phyloP scores from a whole-genome alignment of 1,284 basidiomycete species.

The Ganoderma lingzhi region DNA sequence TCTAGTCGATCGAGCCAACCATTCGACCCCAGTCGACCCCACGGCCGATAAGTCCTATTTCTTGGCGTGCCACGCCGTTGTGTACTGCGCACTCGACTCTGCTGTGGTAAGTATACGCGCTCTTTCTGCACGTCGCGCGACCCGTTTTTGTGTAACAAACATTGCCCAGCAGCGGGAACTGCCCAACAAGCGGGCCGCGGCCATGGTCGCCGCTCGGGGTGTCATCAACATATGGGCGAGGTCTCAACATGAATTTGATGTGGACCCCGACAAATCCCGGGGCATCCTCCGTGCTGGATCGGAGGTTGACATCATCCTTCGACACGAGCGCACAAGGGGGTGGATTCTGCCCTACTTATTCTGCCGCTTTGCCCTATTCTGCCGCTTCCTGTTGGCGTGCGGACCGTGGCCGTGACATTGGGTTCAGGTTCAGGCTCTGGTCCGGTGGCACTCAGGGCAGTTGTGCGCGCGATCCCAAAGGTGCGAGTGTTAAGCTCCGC shows the following conservation, averaged over 20 bases:
- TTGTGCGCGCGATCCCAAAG: constrained; percentile 8
- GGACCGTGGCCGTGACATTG: neutral
- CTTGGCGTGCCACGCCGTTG: neutral
- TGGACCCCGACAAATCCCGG: neutral
- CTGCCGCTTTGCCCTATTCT: constrained; percentile 2
- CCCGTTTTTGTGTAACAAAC: neutral
- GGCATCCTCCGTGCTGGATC: constrained; percentile 30
- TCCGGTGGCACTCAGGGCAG: constrained; percentile 10
- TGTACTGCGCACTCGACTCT: neutral
- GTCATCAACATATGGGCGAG: neutral
- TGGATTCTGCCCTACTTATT: too few species aligned
- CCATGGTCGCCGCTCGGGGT: neutral
- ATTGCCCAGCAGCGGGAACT: neutral
- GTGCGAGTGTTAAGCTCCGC: constrained; percentile 18
- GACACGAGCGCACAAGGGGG: constrained; percentile 8
- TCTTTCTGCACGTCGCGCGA: neutral
- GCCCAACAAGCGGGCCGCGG: neutral
- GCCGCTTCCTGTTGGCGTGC: constrained; percentile 11
- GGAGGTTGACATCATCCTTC: constrained; percentile 34
- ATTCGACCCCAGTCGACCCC: neutral
- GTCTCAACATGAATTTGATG: neutral
- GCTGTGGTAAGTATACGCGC: neutral
- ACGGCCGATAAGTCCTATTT: neutral
- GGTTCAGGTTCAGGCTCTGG: constrained; percentile 2
- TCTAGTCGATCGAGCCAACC: constrained; percentile 2